These are phyloP conservation scores for Oldenlandia corymbosa DNA, from an alignment of 257 asterid genomes.

Conservation along the genomic window DNA sequence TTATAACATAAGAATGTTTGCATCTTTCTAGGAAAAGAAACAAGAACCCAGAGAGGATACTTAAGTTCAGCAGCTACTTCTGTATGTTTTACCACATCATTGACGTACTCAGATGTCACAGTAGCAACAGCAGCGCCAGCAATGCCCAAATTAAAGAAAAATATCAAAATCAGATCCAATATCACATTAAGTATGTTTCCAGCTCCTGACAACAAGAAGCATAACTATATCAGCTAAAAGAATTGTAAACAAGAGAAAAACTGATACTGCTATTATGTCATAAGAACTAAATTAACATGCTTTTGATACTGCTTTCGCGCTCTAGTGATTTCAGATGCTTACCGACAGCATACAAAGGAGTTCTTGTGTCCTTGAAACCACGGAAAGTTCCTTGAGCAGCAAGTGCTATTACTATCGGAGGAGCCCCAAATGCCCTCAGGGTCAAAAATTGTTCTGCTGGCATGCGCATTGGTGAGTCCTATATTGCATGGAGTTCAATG, in stretches of 20 bases:
- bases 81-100: slow-evolving; percentile 73
- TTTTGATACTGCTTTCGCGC: background rate
- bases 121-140: slow-evolving; percentile 92
- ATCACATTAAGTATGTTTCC: slow-evolving; percentile 76
- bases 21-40: background rate
- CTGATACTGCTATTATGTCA: background rate
- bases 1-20: background rate
- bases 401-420: slow-evolving; percentile 85
- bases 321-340: slow-evolving; percentile 24
- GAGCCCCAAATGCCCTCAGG: slow-evolving; percentile 85
- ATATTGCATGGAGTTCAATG: slow-evolving; percentile 20
- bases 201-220: slow-evolving; percentile 50
- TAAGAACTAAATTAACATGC: background rate
- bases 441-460: slow-evolving; percentile 92
- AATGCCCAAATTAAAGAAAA: slow-evolving; percentile 58
- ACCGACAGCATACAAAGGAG: slow-evolving; percentile 94
- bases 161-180: slow-evolving; percentile 70
- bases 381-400: slow-evolving; percentile 97
- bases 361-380: slow-evolving; percentile 93
- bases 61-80: slow-evolving; percentile 23
- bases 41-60: background rate
- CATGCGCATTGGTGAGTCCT: slow-evolving; percentile 89
- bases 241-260: background rate
- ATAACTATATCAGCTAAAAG: slow-evolving; percentile 12
- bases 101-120: slow-evolving; percentile 94